Conservation (phyloP, 75 land plant species). For the Ceratopteris richardii region DNA sequence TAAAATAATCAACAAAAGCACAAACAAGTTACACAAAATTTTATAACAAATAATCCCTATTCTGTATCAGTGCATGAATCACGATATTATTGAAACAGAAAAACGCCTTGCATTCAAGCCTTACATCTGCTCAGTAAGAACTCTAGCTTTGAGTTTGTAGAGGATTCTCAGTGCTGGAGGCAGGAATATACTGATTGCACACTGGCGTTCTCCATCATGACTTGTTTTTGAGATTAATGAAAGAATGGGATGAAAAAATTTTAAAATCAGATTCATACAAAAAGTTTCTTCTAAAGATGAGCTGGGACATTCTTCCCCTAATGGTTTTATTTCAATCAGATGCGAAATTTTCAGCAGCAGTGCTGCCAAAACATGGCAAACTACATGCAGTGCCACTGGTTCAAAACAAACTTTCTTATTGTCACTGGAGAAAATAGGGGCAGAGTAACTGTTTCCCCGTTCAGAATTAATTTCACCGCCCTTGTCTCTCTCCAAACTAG, state of each 20-base stretch:
- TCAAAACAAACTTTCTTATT: neutral
- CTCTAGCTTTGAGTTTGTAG: constrained; percentile 31
- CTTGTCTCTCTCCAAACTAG: constrained; percentile 22
- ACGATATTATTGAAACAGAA: too few species aligned
- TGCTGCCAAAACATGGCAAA: constrained; percentile 51
- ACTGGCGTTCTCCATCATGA: constrained; percentile 40
- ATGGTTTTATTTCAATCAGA: neutral
- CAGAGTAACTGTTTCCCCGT: constrained; percentile 8
- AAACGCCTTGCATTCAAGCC: too few species aligned
- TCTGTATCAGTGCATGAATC: too few species aligned
- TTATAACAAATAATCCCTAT: too few species aligned
- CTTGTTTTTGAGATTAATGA: constrained; percentile 39
- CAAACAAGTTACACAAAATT: neutral
- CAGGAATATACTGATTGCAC: constrained; percentile 46
- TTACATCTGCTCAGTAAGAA: constrained; percentile 4
- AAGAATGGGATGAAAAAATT: constrained; percentile 36
- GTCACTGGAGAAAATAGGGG: neutral
- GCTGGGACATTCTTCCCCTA: constrained; percentile 4
- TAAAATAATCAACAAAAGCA: constrained; percentile 13
- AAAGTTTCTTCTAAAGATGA: constrained; percentile 22
- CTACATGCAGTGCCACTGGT: constrained; percentile 25
- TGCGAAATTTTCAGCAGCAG: constrained; percentile 38
- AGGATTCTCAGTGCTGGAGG: constrained; percentile 54
- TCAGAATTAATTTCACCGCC: constrained; percentile 12
- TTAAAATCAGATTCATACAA: constrained; percentile 38